These are phyloP conservation scores for Aspergillus asperescens DNA, from an alignment of 495 filamentous ascomycete species.

Conservation along the genomic window DNA sequence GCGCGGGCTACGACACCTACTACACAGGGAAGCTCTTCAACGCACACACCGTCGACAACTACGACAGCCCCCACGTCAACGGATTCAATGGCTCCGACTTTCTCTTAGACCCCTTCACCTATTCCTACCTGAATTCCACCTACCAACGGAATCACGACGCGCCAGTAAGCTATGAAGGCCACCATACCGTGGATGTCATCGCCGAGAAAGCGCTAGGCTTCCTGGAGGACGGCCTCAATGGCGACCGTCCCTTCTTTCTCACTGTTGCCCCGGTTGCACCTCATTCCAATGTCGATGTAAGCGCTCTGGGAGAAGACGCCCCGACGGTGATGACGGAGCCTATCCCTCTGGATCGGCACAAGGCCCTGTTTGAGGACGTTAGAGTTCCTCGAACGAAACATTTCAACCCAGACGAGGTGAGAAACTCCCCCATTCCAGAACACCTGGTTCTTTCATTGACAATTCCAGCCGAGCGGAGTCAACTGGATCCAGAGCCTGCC, in stretches of 20 bases:
- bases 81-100: conserved; percentile 54
- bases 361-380: conserved; percentile 34
- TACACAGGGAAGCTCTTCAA: conserved; percentile 66
- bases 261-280: conserved; percentile 62
- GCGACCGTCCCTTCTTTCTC: conserved; percentile 60
- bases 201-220: conserved; percentile 50
- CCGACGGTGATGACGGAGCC: conserved; percentile 43
- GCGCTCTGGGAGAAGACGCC: conserved; percentile 14
- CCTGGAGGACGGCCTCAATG: conserved; percentile 53
- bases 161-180: conserved; percentile 44
- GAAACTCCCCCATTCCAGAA: too few species aligned
- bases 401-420: conserved; percentile 48
- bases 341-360: conserved; percentile 41
- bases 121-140: conserved; percentile 54
- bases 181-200: conserved; percentile 52
- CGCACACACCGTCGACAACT: conserved; percentile 49
- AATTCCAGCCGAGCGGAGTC: conserved; percentile 53
- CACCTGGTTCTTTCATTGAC: conserved; percentile 36
- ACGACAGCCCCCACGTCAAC: conserved; percentile 45
- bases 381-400: conserved; percentile 34
- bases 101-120: conserved; percentile 59
- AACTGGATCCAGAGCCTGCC: conserved; percentile 57
- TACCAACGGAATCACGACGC: conserved; percentile 51
- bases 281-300: conserved; percentile 52
- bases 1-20: conserved; percentile 59